Conservation (phyloP, 306 rosid species). For the Prunus mume region DNA sequence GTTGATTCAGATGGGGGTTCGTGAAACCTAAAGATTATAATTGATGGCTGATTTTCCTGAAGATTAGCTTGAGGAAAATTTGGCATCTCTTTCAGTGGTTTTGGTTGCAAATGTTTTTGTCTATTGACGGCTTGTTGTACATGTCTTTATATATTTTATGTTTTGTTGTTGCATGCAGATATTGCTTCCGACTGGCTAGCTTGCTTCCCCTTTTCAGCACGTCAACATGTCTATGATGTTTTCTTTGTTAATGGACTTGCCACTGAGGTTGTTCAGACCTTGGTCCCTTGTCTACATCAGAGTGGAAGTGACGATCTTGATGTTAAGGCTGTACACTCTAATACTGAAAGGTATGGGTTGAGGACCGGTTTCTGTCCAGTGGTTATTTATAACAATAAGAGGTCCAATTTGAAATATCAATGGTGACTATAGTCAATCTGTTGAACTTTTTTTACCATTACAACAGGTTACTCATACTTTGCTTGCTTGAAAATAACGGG, state of each 20-base stretch:
- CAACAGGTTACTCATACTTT: constrained; percentile 65
- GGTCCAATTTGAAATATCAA: neutral
- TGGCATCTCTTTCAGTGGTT: neutral
- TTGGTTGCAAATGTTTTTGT: neutral
- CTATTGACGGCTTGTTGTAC: neutral
- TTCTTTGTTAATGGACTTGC: constrained; percentile 66
- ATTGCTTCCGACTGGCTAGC: constrained; percentile 84
- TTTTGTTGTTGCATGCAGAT: constrained; percentile 55
- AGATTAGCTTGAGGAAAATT: neutral
- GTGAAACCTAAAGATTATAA: neutral
- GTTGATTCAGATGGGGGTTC: neutral
- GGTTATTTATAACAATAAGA: neutral
- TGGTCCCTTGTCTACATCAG: constrained; percentile 66
- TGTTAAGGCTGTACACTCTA: constrained; percentile 51
- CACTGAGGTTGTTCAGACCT: constrained; percentile 71
- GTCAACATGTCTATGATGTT: constrained; percentile 66
- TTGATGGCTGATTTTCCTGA: neutral
- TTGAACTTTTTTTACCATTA: constrained; percentile 14
- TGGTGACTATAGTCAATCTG: constrained; percentile 14
- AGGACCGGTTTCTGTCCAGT: neutral
- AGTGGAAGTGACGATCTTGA: constrained; percentile 50
- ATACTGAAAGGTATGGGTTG: constrained; percentile 62
- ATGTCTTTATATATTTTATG: constrained; percentile 17
- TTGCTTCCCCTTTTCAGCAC: constrained; percentile 69
- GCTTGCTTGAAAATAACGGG: constrained; percentile 83